Evolutionary conservation across 2,329 filamentous ascomycete genomes (phyloP), one percentile per base, ranked within the genome.

Genomic region (Hypoxylon sp.): DNA sequence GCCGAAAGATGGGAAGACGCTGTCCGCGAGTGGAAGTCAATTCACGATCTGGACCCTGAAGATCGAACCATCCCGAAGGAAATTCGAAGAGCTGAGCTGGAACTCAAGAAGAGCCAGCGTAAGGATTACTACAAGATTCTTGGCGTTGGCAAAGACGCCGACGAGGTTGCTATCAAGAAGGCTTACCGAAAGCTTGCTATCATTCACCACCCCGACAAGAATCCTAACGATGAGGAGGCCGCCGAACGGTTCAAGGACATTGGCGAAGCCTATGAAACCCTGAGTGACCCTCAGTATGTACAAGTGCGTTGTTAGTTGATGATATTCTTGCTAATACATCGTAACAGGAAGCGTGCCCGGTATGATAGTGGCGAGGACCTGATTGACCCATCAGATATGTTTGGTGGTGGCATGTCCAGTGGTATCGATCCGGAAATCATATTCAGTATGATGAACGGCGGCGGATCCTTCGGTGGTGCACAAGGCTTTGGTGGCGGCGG

Each of bases 81-180:
- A 73, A 88, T 98, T 46, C 90, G 92, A 59, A 91, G 90, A 72
- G 95, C 94, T 1, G 94, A 99, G 81, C 82, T 97, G 24, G 95
- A 99, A 80, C 82, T 98, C 67, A 99, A 99, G 89, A 98, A 98
- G 89, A 91, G 91, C 77, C 91, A 94, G 80, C 87, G 95, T 65
- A 99, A 99, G 80, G 95, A 99, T 75, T 98, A 97, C 81, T 99
- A 99, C 84, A 97, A 97, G 86, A 97, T 98, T 70, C 87, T 99
- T 55, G 91, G 90, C 5, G 82, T 99, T 7, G 83, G 91, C 60
- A 98, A 97, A 84, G 91, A 94, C 65, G 93, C 93, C 37, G 87
- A 86, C 41, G 93, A 97, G 20, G 84, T 84, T 59, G 88, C 95
- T 56, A 95, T 99, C 82, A 99, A 98, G 85, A 94, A 94, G 82